Evolutionary conservation across 495 filamentous ascomycete genomes (phyloP).

Genomic region (Aspergillus campestris): DNA sequence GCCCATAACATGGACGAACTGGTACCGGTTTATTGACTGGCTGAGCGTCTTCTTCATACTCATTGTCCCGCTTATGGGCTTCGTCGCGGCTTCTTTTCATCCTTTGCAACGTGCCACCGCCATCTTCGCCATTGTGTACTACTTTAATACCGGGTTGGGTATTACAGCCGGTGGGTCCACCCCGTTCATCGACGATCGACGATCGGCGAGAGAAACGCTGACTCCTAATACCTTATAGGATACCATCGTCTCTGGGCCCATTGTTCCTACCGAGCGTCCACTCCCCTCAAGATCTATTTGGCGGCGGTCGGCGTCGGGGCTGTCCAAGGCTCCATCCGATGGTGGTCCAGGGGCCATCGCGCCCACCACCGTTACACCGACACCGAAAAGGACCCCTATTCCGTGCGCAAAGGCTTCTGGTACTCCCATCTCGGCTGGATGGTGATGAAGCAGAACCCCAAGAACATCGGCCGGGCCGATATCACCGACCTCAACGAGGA

Average conservation of each 20-base stretch:
- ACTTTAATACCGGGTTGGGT: slow-evolving; percentile 75
- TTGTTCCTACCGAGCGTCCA: slow-evolving; percentile 67
- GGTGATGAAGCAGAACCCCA: slow-evolving; percentile 76
- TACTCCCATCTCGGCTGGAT: slow-evolving; percentile 87
- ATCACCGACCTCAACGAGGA: slow-evolving; percentile 86
- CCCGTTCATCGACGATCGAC: no score
- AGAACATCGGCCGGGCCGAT: slow-evolving; percentile 76
- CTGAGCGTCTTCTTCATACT: slow-evolving; percentile 74
- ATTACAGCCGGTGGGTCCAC: slow-evolving; percentile 57
- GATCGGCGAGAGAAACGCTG: no score
- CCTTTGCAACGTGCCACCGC: slow-evolving; percentile 58
- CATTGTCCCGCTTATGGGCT: slow-evolving; percentile 63
- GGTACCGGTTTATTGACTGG: slow-evolving; percentile 92
- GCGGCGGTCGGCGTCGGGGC: slow-evolving; percentile 77
- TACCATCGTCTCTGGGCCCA: slow-evolving; percentile 87
- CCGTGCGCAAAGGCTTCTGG: slow-evolving; percentile 78
- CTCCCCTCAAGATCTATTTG: slow-evolving; percentile 74
- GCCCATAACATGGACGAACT: slow-evolving; percentile 70
- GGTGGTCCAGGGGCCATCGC: slow-evolving; percentile 87
- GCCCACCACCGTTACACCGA: slow-evolving; percentile 94
- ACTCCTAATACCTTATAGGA: slow-evolving; percentile 29
- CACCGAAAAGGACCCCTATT: slow-evolving; percentile 90
- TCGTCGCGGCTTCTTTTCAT: slow-evolving; percentile 64
- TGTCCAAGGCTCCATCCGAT: slow-evolving; percentile 80
- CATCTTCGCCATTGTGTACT: slow-evolving; percentile 70